Base-by-base conservation (phyloP, 306 rosid species). In the Acacia crassicarpa region DNA sequence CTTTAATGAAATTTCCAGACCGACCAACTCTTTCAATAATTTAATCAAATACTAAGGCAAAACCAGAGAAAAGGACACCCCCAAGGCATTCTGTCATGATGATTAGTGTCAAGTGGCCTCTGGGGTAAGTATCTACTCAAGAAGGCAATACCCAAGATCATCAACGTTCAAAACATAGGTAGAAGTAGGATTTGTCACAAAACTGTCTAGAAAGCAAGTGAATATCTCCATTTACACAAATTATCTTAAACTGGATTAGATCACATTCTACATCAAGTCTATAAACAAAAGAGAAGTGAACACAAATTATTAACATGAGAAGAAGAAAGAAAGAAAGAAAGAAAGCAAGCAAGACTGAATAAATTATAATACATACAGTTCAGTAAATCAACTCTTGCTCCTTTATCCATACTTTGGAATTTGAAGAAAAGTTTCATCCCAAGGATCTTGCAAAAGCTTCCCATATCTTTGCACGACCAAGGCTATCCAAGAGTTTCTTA, bases 401-500 rank as follows among this genome's bases (percentile, higher is more conserved):
- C 43, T 79, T 74, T 75, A 84, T 61, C 67, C 81, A 66, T 74
- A 75, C 20, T 77, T 80, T 49, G 79, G 84, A 68, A 65, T 71
- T 43, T 30, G 67, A 67, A 69, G 61, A 41, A 68, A 27, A 75
- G 16, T 65, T 75, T 53, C 41, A 68, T 67, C 70, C 78, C 79
- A 90, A 90, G 86, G 94, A 85, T 89, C 98, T 88, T 33, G 91
- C 76, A 84, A 93, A 93, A 61, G 93, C 94, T 54, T 98, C 94
- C 98, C 97, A 95, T 7, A 93, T 89, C 87, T 93, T 93, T 63
- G 94, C 90, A 54, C 93, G 98, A 40, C 94, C 90, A 56, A 93
- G 99, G 81, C 92, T 83, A 72, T 90, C 97, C 85, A 89, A 74
- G 62, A 93, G 90, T 84, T 91, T 93, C 91, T 93, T 94, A 23